A percentile compares a stretch with the other conserved stretches of the same genome.
Conservation (phyloP, 2,329 filamentous ascomycete genomes). For the Phaeosphaeriaceae sp. region DNA sequence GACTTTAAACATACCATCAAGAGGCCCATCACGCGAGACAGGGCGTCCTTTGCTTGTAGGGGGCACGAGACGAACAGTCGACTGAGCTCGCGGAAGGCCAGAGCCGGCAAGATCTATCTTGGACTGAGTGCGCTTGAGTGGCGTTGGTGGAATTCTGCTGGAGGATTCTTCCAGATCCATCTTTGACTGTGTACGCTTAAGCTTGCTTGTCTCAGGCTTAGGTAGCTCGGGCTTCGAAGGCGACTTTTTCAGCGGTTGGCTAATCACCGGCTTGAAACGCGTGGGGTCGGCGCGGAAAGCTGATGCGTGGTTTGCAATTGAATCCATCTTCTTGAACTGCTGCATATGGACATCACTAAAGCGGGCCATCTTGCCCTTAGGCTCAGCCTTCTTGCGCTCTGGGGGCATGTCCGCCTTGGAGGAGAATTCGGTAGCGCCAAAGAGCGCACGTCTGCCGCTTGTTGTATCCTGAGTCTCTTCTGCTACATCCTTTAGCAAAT, state of each 20-base stretch:
- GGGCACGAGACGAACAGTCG: conserved; percentile 37
- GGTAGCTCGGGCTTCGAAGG: conserved; percentile 56
- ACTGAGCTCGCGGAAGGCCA: conserved; percentile 46
- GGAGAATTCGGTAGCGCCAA: conserved; percentile 42
- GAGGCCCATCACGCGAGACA: conserved; percentile 33
- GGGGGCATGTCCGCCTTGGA: conserved; percentile 50
- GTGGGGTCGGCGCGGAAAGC: conserved; percentile 69
- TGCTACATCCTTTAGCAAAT: conserved; percentile 70
- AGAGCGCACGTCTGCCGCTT: conserved; percentile 50
- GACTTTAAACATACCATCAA: conserved; percentile 1
- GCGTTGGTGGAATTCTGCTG: conserved; percentile 44
- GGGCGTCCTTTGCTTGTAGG: conserved; percentile 32
- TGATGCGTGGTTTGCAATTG: conserved; percentile 85
- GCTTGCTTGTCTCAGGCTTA: conserved; percentile 45
- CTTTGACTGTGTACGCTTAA: conserved; percentile 64
- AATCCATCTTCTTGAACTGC: conserved; percentile 97
- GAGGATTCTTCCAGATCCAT: conserved; percentile 69
- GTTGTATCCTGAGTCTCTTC: conserved; percentile 51
- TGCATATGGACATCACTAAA: conserved; percentile 87
- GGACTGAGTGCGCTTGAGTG: conserved; percentile 60
- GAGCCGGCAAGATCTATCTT: conserved; percentile 67
- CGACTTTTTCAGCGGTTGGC: conserved; percentile 37
- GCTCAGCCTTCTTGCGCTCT: conserved; percentile 75
- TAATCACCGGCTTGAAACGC: conserved; percentile 57
- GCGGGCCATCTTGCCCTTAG: conserved; percentile 77